Evolutionary conservation across 2,329 filamentous ascomycete species (phyloP), one percentile per base, ranked within the genome.

Genomic region (Aspergillus melleus): DNA sequence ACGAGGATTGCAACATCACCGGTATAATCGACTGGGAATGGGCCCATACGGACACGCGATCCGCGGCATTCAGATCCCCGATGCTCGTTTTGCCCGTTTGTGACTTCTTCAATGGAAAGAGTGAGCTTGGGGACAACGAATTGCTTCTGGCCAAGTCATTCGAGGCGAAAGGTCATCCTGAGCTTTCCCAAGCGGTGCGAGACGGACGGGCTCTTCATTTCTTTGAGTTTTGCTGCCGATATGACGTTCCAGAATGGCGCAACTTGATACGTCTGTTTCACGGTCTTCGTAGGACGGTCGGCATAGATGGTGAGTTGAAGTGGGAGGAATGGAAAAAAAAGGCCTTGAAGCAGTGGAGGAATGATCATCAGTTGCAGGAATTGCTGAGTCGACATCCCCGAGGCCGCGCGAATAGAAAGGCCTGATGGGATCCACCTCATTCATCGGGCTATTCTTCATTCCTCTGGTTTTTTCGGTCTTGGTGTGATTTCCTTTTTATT

Each of bases 1-100:
- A 84, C 59, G 72, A 80, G 3, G 51, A 80, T 8, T 79, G 72
- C 59, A 79, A 80, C 58, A 76, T 84, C 39, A 81, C 76, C 4
- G 79, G 78, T 1, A 79, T 84, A 36, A 79, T 83, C 56, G 80
- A 83, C 61, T 83, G 78, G 79, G 75, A 80, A 60, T 79, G 72
- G 73, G 70, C 74, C 22, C 57, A 70, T 51, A 68, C 72, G 22
- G 70, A 71, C n/a, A 63, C 76, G 1, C 69, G 73, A 54, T 64
- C 67, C 12, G 30, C 30, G 30, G 30, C 30, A 32, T 82, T 81
- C 57, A 78, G 77, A 66, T 80, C 78, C 14, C 77, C 77, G 0
- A 69, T 78, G 36, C 68, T 71, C 32, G 60, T 81, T 22, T 67
- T 80, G 42, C 74, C 72, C 1, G 75, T 80, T 50, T 70, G 55